Evolutionary conservation across 2,329 filamentous ascomycete species (phyloP).

Genomic region (Knufia petricola): DNA sequence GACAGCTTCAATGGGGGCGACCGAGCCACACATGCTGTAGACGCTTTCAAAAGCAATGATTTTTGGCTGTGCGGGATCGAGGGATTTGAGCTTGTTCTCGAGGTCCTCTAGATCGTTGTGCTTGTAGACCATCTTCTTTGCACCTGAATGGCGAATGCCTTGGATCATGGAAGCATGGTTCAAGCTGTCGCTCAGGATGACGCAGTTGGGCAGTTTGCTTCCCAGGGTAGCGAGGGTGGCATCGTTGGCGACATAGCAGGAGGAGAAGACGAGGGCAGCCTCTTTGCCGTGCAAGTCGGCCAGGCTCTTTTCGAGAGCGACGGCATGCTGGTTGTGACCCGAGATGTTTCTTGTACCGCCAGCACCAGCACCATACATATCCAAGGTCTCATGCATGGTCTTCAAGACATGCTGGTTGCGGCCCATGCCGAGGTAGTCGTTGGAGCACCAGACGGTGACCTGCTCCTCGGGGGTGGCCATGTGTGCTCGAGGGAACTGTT

Average conservation of each 20-base stretch:
- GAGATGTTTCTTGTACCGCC: conserved; percentile 97
- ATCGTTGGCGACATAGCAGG: conserved; percentile 97
- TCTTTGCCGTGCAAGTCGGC: conserved; percentile 89
- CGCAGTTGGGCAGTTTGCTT: conserved; percentile 90
- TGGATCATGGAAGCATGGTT: conserved; percentile 99
- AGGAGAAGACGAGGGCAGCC: conserved; percentile 85
- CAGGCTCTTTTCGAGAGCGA: conserved; percentile 69
- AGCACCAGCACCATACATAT: conserved; percentile 88
- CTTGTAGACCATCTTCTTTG: conserved; percentile 96
- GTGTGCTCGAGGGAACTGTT: conserved; percentile 91
- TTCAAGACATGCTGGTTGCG: conserved; percentile 77
- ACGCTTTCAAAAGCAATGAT: conserved; percentile 98
- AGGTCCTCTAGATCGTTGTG: conserved; percentile 94
- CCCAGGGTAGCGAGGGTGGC: conserved; percentile 93
- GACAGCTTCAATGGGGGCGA: conserved; percentile 90
- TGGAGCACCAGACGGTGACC: conserved; percentile 98
- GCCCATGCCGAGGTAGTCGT: conserved; percentile 98
- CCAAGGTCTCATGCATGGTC: conserved; percentile 88
- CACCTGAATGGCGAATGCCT: conserved; percentile 92
- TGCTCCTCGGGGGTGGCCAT: conserved; percentile 72
- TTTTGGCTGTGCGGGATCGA: conserved; percentile 79
- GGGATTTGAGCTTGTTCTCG: conserved; percentile 80
- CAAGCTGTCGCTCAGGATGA: conserved; percentile 92
- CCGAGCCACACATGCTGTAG: conserved; percentile 98
- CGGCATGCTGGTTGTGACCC: conserved; percentile 90